phyloP scores from a whole-genome alignment of 2,329 filamentous ascomycete genomes.

The Ophiobolus disseminans region DNA sequence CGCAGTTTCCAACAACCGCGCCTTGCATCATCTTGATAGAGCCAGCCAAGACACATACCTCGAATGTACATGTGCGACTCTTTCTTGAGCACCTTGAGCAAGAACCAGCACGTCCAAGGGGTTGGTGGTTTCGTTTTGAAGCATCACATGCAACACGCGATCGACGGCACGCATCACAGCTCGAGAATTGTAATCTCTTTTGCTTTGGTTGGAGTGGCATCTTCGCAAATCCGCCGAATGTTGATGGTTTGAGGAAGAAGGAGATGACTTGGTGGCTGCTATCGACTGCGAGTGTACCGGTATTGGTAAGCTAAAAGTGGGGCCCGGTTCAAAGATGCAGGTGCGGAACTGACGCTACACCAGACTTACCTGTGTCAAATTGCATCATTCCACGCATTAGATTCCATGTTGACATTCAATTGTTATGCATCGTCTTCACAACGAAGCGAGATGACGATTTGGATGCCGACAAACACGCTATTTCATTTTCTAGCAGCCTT shows the following conservation, averaged over 20 bases:
- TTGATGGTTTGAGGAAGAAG: no score
- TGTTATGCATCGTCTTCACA: no score
- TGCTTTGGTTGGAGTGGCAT: constrained; percentile 2
- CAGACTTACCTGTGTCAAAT: background rate
- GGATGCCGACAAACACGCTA: no score
- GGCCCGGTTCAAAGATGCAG: background rate
- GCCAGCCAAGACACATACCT: background rate
- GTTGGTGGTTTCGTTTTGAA: constrained; percentile 5
- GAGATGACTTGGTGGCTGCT: background rate
- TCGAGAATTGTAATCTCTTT: constrained; percentile 17
- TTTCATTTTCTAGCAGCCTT: no score
- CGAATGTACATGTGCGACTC: background rate
- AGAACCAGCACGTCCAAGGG: background rate
- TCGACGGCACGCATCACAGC: constrained; percentile 17
- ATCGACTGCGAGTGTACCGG: background rate
- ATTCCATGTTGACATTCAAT: no score
- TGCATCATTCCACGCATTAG: no score
- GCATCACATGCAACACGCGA: constrained; percentile 21
- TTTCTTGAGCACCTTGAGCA: background rate
- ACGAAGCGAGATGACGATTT: no score
- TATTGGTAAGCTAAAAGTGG: background rate
- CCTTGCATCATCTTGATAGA: background rate
- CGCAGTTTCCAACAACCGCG: background rate
- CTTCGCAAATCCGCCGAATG: constrained; percentile 50
- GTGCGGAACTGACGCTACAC: background rate